phyloP scores from a whole-genome alignment of 2,329 filamentous ascomycete species.

The Arachnomyces sp. region DNA sequence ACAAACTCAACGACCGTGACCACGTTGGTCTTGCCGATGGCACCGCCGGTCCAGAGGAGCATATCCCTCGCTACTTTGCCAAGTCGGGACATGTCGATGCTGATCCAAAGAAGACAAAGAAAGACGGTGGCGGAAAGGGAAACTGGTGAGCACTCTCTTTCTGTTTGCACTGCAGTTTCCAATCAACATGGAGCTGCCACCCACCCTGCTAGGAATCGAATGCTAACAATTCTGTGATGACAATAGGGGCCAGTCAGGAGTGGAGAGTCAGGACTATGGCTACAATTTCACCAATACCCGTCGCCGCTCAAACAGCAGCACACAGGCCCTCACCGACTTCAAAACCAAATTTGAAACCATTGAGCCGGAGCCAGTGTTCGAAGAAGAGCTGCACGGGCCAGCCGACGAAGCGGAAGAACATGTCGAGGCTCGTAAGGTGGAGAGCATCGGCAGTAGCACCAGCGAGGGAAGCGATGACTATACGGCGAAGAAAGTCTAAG shows the following conservation, averaged over 20 bases:
- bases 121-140: slow-evolving; percentile 83
- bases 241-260: slow-evolving; percentile 69
- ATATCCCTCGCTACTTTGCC: slow-evolving; percentile 84
- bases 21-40: slow-evolving; percentile 72
- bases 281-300: slow-evolving; percentile 80
- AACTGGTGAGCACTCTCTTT: slow-evolving; percentile 64
- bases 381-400: slow-evolving; percentile 72
- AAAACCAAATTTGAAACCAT: slow-evolving; percentile 95
- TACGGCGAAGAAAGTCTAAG: slow-evolving; percentile 4
- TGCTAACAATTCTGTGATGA: slow-evolving; percentile 2
- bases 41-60: slow-evolving; percentile 58
- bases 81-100: slow-evolving; percentile 73
- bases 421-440: slow-evolving; percentile 23
- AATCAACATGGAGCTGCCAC: too few species aligned
- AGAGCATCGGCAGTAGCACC: slow-evolving; percentile 4
- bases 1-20: slow-evolving; percentile 92
- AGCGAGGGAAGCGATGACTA: slow-evolving; percentile 4
- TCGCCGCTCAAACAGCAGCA: slow-evolving; percentile 86
- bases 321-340: slow-evolving; percentile 65
- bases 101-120: slow-evolving; percentile 92
- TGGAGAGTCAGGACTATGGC: slow-evolving; percentile 73
- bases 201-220: neutral
- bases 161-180: too few species aligned
- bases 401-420: slow-evolving; percentile 47
- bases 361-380: slow-evolving; percentile 84